Conservation (phyloP, 176 grass and related monocot genomes). For the Thinopyrum elongatum region DNA sequence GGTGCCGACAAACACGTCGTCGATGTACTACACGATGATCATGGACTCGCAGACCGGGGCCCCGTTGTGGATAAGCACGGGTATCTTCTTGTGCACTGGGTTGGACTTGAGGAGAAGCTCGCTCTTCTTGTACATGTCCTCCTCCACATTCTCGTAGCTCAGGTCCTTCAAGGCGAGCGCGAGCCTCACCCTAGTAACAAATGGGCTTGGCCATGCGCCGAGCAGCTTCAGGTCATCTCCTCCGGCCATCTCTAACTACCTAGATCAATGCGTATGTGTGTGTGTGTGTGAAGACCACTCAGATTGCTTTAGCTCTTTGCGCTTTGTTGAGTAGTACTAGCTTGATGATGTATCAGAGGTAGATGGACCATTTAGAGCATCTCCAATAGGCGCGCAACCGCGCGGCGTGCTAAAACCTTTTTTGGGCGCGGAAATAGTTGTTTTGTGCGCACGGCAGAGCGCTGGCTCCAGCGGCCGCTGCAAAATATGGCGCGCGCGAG, state of each 20-base stretch:
- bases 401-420: too few species aligned
- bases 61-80: neutral
- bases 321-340: neutral
- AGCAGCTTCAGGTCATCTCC: neutral
- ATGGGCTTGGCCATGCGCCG: neutral
- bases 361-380: neutral
- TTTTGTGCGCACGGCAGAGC: too few species aligned
- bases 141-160: conserved; percentile 23
- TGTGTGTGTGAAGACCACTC: too few species aligned
- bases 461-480: too few species aligned
- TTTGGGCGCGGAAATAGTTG: too few species aligned
- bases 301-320: neutral
- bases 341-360: neutral
- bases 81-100: neutral
- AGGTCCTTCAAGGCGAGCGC: conserved; percentile 22
- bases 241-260: neutral
- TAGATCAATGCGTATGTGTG: neutral
- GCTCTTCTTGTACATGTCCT: neutral
- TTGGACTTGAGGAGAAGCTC: neutral
- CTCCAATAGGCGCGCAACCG: too few species aligned
- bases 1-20: conserved; percentile 7
- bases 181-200: neutral
- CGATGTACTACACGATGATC: conserved; percentile 41
- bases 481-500: too few species aligned
- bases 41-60: conserved; percentile 32